Base-by-base conservation (phyloP, 164 flowering plant genomes). In the Umbilicus rupestris region DNA sequence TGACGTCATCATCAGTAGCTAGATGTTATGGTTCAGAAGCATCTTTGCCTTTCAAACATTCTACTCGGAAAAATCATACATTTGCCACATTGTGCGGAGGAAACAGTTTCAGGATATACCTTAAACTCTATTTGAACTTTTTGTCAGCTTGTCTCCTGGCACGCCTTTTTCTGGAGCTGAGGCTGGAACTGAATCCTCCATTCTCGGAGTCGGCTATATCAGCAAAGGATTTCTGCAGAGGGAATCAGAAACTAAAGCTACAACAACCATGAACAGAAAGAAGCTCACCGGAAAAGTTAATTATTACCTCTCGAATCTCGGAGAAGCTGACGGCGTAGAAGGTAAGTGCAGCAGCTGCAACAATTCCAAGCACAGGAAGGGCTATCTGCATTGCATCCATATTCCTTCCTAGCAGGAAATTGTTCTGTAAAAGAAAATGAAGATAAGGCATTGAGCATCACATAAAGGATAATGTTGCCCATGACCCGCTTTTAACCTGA, bases 271-370 rank as follows among this genome's bases (percentile, higher is more conserved):
- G 47, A 22, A 33, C 29, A 29, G 7, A 20, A 2, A 17, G 41
- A 45, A 24, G 31, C 63, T 7, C 24, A 63, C 22, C 0, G 2
- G 52, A 7, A 14, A 16, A 41, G 64, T 41, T 31, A 22, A 26
- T 35, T 7, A 17, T 41, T 66, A 87, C 92, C 89, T 89, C 89
- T 64, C 92, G 74, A 20, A 87, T 26, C 78, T 89, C 92, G 37
- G 76, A 0, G 62, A 89, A 89, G 84, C 92, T 87, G 5, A 89
- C 96, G 1, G 76, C 96, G 28, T 89, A 89, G 79, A 85, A 87
- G 45, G 89, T 85, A 7, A 76, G 76, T 28, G 83, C 90, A 7
- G 96, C 89, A 35, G 81, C 92, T 35, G 87, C 96, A 2, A 83
- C 76, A 39, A 89, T 84, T 19, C 87, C 88, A 39, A 83, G 63